Evolutionary conservation across 1,284 basidiomycete species (phyloP).

Genomic region (Apiotrichum laibachii): DNA sequence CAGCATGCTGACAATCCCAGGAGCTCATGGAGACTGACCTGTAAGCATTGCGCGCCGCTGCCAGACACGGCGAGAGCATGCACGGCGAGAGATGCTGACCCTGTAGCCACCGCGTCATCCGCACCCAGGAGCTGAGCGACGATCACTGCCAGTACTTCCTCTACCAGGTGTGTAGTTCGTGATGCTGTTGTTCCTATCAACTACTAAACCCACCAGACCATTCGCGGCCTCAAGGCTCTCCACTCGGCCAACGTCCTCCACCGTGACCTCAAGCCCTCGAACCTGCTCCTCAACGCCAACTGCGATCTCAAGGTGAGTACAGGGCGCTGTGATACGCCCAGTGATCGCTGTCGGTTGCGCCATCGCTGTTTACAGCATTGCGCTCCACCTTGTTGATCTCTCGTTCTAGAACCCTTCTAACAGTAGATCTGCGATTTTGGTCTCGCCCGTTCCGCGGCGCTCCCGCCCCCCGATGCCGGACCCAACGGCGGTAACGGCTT

Average conservation of each 20-base stretch:
- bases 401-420: not conserved
- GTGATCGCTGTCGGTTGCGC: not conserved
- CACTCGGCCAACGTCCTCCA: slow-evolving; percentile 89
- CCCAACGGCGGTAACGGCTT: slow-evolving; percentile 80
- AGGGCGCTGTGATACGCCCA: not conserved
- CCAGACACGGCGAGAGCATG: too few relatives aligned
- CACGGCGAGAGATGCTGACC: slow-evolving; percentile 7
- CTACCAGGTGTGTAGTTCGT: slow-evolving; percentile 66
- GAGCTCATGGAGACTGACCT: slow-evolving; percentile 76
- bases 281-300: slow-evolving; percentile 86
- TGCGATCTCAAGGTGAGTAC: slow-evolving; percentile 80
- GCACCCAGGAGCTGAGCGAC: slow-evolving; percentile 75
- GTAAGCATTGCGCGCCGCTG: slow-evolving; percentile 25
- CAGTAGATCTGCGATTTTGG: slow-evolving; percentile 82
- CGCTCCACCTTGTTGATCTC: not conserved
- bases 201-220: slow-evolving; percentile 59
- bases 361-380: too few relatives aligned
- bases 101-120: slow-evolving; percentile 61
- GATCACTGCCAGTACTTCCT: slow-evolving; percentile 95
- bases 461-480: slow-evolving; percentile 69
- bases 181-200: not conserved
- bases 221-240: slow-evolving; percentile 85
- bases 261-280: slow-evolving; percentile 91
- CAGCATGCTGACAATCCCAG: slow-evolving; percentile 6
- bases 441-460: slow-evolving; percentile 72